Evolutionary conservation across 192 early-diverging fungal species (phyloP).

Genomic region (Backusella mclennaniae): DNA sequence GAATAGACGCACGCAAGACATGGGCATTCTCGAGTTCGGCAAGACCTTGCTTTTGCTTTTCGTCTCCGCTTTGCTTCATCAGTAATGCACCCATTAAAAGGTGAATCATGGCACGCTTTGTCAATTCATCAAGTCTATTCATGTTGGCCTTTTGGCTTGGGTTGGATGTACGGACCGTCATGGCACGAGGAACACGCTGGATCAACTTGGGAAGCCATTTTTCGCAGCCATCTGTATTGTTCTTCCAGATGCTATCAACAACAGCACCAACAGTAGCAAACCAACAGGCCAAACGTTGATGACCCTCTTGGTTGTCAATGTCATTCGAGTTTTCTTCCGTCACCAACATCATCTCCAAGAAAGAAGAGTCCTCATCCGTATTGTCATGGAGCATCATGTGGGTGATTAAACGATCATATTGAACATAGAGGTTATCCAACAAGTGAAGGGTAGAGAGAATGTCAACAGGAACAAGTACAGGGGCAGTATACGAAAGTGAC

Average conservation of each 20-base stretch:
- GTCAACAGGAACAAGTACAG: slow-evolving; percentile 14
- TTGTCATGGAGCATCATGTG: slow-evolving; percentile 1
- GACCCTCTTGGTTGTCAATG: slow-evolving; percentile 2
- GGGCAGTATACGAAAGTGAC: slow-evolving; percentile 8
- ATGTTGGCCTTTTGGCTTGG: not conserved
- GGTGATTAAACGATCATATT: slow-evolving; percentile 7
- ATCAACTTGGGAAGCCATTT: not conserved
- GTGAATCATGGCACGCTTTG: slow-evolving; percentile 3
- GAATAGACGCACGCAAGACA: not conserved
- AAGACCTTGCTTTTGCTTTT: slow-evolving; percentile 8
- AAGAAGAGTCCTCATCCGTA: not conserved
- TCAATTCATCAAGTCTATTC: slow-evolving; percentile 1
- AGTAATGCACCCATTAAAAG: not conserved
- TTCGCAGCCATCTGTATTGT: slow-evolving; percentile 1
- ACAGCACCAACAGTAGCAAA: slow-evolving; percentile 22
- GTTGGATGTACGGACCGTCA: not conserved
- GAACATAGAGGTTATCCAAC: slow-evolving; percentile 14
- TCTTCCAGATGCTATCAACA: slow-evolving; percentile 26
- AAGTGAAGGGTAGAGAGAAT: slow-evolving; percentile 15
- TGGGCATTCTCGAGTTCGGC: slow-evolving; percentile 4
- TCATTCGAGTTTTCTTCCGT: not conserved
- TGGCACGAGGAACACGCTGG: slow-evolving; percentile 2
- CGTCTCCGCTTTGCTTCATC: not conserved
- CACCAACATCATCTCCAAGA: slow-evolving; percentile 9
- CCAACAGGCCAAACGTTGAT: slow-evolving; percentile 12